These are phyloP conservation scores for Lentinula boryana DNA, from an alignment of 768 basidiomycete species.

Conservation along the genomic window DNA sequence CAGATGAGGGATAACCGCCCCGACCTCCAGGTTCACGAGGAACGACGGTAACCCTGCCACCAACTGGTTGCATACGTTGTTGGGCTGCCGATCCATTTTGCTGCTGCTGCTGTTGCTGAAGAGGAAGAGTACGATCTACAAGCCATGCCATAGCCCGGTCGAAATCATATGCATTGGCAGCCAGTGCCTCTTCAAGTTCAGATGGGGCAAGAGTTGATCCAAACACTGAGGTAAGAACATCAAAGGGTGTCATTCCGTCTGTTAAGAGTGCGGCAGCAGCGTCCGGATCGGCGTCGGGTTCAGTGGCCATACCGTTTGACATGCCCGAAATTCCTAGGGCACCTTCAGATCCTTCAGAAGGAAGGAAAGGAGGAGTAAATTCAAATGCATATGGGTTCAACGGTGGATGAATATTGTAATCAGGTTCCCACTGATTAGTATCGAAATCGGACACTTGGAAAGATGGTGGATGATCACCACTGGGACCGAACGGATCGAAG, in stretches of 20 bases:
- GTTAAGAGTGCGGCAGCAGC: slow-evolving; percentile 60
- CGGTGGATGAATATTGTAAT: slow-evolving; percentile 30
- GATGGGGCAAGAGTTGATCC: slow-evolving; percentile 84
- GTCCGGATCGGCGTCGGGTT: slow-evolving; percentile 26
- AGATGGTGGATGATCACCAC: slow-evolving; percentile 39
- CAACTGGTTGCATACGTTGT: slow-evolving; percentile 53
- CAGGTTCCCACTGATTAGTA: slow-evolving; percentile 41
- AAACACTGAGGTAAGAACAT: slow-evolving; percentile 92
- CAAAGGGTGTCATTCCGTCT: slow-evolving; percentile 96
- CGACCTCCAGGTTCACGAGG: slow-evolving; percentile 42
- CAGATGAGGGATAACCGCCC: slow-evolving; percentile 31
- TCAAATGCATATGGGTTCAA: slow-evolving; percentile 17
- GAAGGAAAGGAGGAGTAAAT: slow-evolving; percentile 4
- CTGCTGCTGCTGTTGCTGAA: slow-evolving; percentile 34
- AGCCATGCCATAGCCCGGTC: slow-evolving; percentile 95
- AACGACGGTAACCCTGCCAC: slow-evolving; percentile 62
- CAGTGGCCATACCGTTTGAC: slow-evolving; percentile 16
- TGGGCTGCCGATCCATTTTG: neutral
- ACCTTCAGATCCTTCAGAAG: neutral
- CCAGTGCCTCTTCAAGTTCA: slow-evolving; percentile 90
- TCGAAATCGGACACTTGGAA: slow-evolving; percentile 68
- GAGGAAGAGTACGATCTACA: slow-evolving; percentile 63
- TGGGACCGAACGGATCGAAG: slow-evolving; percentile 68
- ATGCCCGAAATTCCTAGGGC: slow-evolving; percentile 9
- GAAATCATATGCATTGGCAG: slow-evolving; percentile 87